Conservation (phyloP, 306 rosid species). For the Vigna hirtella region DNA sequence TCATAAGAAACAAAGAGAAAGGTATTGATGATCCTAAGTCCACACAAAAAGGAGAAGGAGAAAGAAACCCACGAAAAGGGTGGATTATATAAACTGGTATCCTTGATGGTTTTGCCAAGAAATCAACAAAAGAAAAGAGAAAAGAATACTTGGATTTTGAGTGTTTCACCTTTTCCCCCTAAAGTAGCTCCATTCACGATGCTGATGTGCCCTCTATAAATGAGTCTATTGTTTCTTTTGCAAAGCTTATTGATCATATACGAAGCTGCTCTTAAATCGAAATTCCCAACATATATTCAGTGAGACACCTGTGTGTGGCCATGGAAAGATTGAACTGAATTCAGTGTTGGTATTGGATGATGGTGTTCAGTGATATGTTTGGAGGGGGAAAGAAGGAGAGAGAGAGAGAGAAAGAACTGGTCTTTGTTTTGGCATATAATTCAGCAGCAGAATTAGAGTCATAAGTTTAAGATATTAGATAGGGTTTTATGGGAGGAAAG, state of each 20-base stretch:
- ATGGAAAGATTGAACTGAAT: conserved; percentile 30
- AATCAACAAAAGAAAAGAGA: conserved; percentile 6
- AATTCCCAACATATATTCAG: conserved; percentile 25
- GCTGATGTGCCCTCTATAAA: conserved; percentile 37
- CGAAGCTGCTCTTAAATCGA: conserved; percentile 7
- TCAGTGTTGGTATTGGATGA: conserved; percentile 26
- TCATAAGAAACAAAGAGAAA: conserved; percentile 27
- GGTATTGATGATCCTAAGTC: conserved; percentile 27
- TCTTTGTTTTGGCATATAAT: conserved; percentile 43
- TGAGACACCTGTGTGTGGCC: conserved; percentile 3
- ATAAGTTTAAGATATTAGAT: conserved; percentile 45
- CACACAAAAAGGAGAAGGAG: conserved; percentile 5
- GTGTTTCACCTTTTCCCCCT: not conserved
- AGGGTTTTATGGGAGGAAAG: conserved; percentile 31
- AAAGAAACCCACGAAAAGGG: conserved; percentile 9
- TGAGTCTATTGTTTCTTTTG: conserved; percentile 27
- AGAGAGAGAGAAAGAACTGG: conserved; percentile 3
- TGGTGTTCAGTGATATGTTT: conserved; percentile 23
- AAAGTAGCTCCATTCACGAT: conserved; percentile 44
- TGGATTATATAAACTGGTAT: conserved; percentile 21
- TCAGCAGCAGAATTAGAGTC: conserved; percentile 46
- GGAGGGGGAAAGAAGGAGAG: not conserved
- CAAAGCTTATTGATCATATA: conserved; percentile 36
- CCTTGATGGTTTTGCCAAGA: conserved; percentile 1
- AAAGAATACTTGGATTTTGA: not conserved